These are phyloP conservation scores for Neurospora cerealis DNA, from an alignment of 495 filamentous ascomycete genomes.

Conservation along the genomic window DNA sequence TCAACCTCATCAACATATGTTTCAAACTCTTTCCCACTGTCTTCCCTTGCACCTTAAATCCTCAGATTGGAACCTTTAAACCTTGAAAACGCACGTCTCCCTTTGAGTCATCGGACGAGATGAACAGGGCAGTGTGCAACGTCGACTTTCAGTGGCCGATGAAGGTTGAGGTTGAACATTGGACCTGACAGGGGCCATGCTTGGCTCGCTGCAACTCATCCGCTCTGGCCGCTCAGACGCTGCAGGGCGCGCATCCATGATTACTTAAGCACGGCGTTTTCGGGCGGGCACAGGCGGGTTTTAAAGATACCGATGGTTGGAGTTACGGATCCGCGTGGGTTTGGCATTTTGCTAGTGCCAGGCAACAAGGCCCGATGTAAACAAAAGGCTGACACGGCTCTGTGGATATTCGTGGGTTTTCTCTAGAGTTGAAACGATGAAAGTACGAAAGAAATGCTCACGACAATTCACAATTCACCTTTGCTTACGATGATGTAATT, in stretches of 20 bases:
- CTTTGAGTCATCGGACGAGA: background rate
- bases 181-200: background rate
- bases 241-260: background rate
- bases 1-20: slow-evolving; percentile 7
- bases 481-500: background rate
- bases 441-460: background rate
- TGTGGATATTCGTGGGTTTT: background rate
- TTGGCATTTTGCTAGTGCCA: background rate
- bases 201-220: background rate
- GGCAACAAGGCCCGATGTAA: background rate
- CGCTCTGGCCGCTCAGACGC: background rate
- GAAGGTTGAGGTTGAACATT: background rate
- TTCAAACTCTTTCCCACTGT: background rate
- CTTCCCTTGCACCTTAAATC: background rate
- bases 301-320: background rate
- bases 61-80: background rate
- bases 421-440: background rate
- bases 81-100: background rate
- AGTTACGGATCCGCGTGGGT: background rate
- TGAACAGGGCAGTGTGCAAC: background rate
- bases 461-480: background rate
- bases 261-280: background rate
- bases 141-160: background rate
- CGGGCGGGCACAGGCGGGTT: background rate
- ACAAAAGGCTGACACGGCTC: background rate